Percentiles rank a stretch among this genome's conserved stretches.
Evolutionary conservation across 345 rosid species (phyloP).

Genomic region (Ceriops zippeliana): DNA sequence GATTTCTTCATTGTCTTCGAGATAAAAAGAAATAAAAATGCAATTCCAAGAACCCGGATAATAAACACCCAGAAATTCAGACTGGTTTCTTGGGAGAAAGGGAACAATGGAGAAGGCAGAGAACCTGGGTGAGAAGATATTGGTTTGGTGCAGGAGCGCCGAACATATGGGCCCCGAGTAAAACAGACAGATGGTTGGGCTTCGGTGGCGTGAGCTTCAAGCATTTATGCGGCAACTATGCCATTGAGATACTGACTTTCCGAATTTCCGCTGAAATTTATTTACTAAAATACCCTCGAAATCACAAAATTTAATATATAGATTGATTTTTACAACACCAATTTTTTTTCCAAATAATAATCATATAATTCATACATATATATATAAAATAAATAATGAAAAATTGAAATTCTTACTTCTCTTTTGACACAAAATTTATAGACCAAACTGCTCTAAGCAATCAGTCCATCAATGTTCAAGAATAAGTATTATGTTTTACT

Average conservation of each 20-base stretch:
- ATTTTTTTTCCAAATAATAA: too few relatives aligned
- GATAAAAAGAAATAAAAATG: not conserved
- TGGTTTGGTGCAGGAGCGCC: not conserved
- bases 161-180: not conserved
- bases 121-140: not conserved
- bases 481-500: too few relatives aligned
- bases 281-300: not conserved
- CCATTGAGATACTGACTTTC: conserved; percentile 20
- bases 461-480: too few relatives aligned
- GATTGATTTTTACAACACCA: too few relatives aligned
- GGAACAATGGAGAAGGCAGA: not conserved
- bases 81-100: not conserved
- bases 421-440: too few relatives aligned
- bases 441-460: too few relatives aligned
- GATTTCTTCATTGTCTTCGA: conserved; percentile 56
- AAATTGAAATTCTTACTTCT: too few relatives aligned
- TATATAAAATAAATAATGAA: too few relatives aligned
- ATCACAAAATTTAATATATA: too few relatives aligned
- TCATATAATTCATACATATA: too few relatives aligned
- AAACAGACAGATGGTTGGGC: not conserved
- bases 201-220: conserved; percentile 15
- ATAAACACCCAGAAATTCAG: not conserved
- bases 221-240: conserved; percentile 32
- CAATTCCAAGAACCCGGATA: conserved; percentile 1
- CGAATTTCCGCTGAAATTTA: not conserved